Evolutionary conservation across 805 yeast species (phyloP).

Genomic region (Candida sakaeoensis): DNA sequence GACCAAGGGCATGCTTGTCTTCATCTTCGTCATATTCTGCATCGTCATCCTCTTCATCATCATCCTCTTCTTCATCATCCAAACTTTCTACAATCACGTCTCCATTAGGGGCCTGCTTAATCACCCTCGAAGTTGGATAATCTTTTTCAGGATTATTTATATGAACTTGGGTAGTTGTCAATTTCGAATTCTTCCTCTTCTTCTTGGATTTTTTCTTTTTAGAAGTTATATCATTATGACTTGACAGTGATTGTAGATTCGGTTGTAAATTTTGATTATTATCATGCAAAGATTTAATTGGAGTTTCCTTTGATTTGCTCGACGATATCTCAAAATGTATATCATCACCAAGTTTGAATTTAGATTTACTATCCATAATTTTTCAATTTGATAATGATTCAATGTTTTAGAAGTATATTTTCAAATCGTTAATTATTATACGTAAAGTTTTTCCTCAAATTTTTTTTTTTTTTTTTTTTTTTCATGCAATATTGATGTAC

Average conservation of each 20-base stretch:
- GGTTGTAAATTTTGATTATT: slow-evolving; percentile 6
- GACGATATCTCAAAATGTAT: slow-evolving; percentile 25
- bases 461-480: slow-evolving; percentile 4
- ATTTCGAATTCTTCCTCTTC: slow-evolving; percentile 24
- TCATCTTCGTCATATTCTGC: slow-evolving; percentile 1
- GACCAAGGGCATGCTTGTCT: slow-evolving; percentile 9
- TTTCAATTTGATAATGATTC: neutral
- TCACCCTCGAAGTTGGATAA: slow-evolving; percentile 69
- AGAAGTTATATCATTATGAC: slow-evolving; percentile 2
- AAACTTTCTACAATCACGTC: slow-evolving; percentile 69
- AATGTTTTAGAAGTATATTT: neutral
- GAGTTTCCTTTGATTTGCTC: neutral
- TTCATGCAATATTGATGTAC: neutral
- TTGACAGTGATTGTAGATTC: slow-evolving; percentile 6
- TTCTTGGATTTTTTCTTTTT: slow-evolving; percentile 28
- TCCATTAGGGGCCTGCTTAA: slow-evolving; percentile 70
- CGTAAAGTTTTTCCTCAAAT: slow-evolving; percentile 8
- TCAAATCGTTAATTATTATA: neutral
- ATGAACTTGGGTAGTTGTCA: slow-evolving; percentile 35
- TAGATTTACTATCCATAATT: slow-evolving; percentile 3
- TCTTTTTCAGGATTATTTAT: slow-evolving; percentile 55
- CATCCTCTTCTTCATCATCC: slow-evolving; percentile 26
- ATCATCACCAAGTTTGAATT: slow-evolving; percentile 30
- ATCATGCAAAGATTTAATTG: neutral
- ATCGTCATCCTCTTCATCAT: slow-evolving; percentile 18